Evolutionary conservation across 2,329 filamentous ascomycete genomes (phyloP), one percentile per base, ranked within the genome.

Genomic region (Didymella exigua): DNA sequence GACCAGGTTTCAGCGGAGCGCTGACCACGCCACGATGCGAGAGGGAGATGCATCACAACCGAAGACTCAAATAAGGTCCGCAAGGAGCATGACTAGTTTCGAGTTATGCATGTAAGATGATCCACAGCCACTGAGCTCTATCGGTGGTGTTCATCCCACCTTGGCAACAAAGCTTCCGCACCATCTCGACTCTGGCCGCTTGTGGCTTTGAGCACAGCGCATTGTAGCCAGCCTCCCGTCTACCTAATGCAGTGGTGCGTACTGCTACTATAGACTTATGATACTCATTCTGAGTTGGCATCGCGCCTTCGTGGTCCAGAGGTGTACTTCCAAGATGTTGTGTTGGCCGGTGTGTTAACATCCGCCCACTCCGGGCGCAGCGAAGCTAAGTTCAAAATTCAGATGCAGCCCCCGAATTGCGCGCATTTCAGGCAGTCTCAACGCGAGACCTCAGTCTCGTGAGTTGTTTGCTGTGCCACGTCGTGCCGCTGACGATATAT

Each of bases 61-160:
- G 48, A 10, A 45, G 37, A 27, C 23, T 33, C 30, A 48, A 10
- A 50, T 8, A 43, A 14, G 37, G 37, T 21, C 37, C 54, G 46
- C 26, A 42, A 27, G 21, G 21, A 45, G 23, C 44, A 48, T 36
- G 18, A 31, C 53, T 48, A 50, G 42, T 23, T 30, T 42, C 19
- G 3, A 38, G 9, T 26, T 34, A 36, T 34, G 44, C 43, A 46
- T 46, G 24, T 29, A 19, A 27, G 27, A 36, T 23, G n/a, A 26
- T 54, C 46, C 36, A 44, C 38, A 54, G 51, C 51, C 51, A 54
- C 51, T 54, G 19, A 54, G 38, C 34, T 46, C 27, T 33, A 42
- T 49, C 29, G 29, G 18, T 38, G 23, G 5, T 45, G 19, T 31
- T 49, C 52, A 49, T 41, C 46, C 49, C 23, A 9, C 27, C 52